These are phyloP conservation scores for Hypoxylon perforatum DNA, from an alignment of 495 filamentous ascomycete species.

Conservation along the genomic window DNA sequence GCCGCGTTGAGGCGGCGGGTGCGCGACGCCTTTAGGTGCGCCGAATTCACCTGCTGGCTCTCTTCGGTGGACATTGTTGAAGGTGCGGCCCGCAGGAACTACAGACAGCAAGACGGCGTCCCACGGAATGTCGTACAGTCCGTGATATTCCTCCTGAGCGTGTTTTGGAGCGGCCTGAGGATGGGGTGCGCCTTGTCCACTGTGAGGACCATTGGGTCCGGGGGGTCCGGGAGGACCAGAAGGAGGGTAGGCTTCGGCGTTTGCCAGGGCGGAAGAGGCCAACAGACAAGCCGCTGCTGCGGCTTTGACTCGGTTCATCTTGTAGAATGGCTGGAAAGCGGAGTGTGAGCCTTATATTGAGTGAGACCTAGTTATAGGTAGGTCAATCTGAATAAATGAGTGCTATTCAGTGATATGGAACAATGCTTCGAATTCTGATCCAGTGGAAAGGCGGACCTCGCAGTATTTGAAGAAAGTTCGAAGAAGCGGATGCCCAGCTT, in stretches of 20 bases:
- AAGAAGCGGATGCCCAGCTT: background rate
- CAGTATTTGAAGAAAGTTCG: constrained; percentile 26
- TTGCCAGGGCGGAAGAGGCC: constrained; percentile 34
- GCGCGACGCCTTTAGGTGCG: background rate
- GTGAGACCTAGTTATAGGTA: constrained; percentile 1
- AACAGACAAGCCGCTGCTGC: constrained; percentile 42
- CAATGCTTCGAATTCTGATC: background rate
- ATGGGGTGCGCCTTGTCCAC: too few species aligned
- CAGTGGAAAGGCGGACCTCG: background rate
- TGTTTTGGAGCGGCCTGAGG: too few species aligned
- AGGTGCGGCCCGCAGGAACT: constrained; percentile 5
- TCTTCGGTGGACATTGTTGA: background rate
- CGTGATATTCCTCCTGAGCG: too few species aligned
- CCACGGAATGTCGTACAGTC: constrained; percentile 11
- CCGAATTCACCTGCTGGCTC: too few species aligned
- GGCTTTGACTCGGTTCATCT: constrained; percentile 41
- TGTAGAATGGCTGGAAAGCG: background rate
- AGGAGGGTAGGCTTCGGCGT: constrained; percentile 36
- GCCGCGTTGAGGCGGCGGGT: constrained; percentile 10
- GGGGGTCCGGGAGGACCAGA: too few species aligned
- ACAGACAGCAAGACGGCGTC: constrained; percentile 13
- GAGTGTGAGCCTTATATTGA: background rate
- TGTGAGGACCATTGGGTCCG: background rate
- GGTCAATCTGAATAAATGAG: background rate
- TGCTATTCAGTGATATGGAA: background rate